These are phyloP conservation scores for Sophora flavescens DNA, from an alignment of 306 rosid genomes.

Conservation along the genomic window DNA sequence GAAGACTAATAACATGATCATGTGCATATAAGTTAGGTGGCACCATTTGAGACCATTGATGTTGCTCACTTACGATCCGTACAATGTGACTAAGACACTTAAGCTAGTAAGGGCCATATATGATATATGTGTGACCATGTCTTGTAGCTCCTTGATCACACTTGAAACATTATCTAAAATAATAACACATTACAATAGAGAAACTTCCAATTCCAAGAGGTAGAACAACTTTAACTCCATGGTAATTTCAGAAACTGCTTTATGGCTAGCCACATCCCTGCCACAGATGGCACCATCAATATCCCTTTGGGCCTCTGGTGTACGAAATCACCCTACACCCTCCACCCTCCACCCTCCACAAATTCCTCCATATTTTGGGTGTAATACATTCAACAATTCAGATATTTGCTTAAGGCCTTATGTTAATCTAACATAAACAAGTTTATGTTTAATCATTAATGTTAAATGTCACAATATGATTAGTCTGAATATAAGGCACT, in stretches of 20 bases:
- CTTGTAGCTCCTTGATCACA: constrained; percentile 46
- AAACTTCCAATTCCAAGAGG: constrained; percentile 40
- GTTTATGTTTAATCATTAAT: background rate
- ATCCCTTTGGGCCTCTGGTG: constrained; percentile 2
- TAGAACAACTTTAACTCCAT: background rate
- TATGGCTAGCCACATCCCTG: constrained; percentile 7
- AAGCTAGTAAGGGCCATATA: constrained; percentile 46
- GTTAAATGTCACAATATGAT: background rate
- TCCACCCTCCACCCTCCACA: background rate
- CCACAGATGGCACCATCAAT: constrained; percentile 47
- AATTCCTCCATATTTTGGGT: constrained; percentile 1
- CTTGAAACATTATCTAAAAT: constrained; percentile 45
- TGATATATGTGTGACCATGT: constrained; percentile 24
- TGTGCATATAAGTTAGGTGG: constrained; percentile 43
- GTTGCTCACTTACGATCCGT: constrained; percentile 45
- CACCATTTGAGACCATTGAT: constrained; percentile 41
- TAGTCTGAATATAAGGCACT: background rate
- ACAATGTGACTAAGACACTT: constrained; percentile 52
- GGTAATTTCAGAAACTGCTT: background rate
- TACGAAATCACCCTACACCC: constrained; percentile 11
- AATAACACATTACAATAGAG: constrained; percentile 12
- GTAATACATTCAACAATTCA: background rate
- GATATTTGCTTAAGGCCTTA: background rate
- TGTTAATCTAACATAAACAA: background rate
- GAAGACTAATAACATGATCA: constrained; percentile 38